phyloP scores from a whole-genome alignment of 108 stramenopile genomes.

The Schizochytrium sp. region DNA sequence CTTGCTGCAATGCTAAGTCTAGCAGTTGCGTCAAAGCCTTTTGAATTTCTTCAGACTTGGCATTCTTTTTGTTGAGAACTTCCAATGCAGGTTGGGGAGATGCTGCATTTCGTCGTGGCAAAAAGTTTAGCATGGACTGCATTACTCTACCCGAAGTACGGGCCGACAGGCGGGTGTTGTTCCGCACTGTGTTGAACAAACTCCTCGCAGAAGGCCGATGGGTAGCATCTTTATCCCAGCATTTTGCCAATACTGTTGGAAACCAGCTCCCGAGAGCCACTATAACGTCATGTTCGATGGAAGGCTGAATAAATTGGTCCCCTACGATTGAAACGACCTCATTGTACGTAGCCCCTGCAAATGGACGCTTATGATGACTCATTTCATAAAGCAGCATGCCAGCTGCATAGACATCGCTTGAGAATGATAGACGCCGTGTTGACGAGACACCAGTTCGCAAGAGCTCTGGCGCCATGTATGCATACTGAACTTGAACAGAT shows the following conservation, averaged over 20 bases:
- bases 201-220: constrained; percentile 20
- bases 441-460: neutral
- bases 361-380: constrained; percentile 29
- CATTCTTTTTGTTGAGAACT: neutral
- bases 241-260: neutral
- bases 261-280: neutral
- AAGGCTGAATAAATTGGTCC: neutral
- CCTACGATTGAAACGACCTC: neutral
- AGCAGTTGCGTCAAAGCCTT: neutral
- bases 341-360: neutral
- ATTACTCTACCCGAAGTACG: neutral
- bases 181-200: neutral
- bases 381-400: constrained; percentile 45
- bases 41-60: neutral
- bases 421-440: neutral
- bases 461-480: constrained; percentile 41
- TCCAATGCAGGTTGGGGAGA: neutral
- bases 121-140: constrained; percentile 38
- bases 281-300: neutral
- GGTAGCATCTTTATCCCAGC: constrained; percentile 7
- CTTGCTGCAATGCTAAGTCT: constrained; percentile 5
- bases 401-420: constrained; percentile 46
- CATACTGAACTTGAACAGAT: constrained; percentile 19
- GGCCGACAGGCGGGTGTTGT: constrained; percentile 1
- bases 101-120: constrained; percentile 15